phyloP scores from a whole-genome alignment of 495 filamentous ascomycete genomes.

The Hyaloscypha variabilis region DNA sequence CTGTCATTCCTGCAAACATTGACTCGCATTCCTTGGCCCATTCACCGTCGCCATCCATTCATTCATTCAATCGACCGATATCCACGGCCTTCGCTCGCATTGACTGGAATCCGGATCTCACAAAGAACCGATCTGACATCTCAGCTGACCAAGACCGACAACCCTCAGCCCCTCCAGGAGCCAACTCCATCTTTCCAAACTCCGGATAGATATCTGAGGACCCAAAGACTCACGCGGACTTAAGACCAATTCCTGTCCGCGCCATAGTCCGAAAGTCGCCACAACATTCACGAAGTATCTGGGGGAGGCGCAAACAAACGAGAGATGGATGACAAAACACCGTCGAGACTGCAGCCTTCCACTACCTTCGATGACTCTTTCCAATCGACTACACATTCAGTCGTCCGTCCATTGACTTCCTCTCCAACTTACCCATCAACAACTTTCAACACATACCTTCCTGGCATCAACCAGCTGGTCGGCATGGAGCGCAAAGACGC shows the following conservation, averaged over 20 bases:
- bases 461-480: constrained; percentile 21
- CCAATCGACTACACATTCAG: constrained; percentile 22
- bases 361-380: constrained; percentile 31
- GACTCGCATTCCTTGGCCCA: constrained; percentile 15
- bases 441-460: constrained; percentile 23
- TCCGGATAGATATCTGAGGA: constrained; percentile 8
- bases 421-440: constrained; percentile 15
- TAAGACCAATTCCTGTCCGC: constrained; percentile 26
- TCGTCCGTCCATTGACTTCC: constrained; percentile 13
- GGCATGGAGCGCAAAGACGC: constrained; percentile 26
- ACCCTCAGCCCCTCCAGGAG: constrained; percentile 5
- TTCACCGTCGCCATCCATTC: constrained; percentile 11
- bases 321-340: constrained; percentile 34
- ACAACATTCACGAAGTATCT: constrained; percentile 19
- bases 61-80: constrained; percentile 19
- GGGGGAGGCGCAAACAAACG: constrained; percentile 22
- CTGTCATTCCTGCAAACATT: background rate
- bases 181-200: constrained; percentile 16
- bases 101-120: constrained; percentile 30
- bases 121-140: constrained; percentile 30
- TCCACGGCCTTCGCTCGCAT: constrained; percentile 23
- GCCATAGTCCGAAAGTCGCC: constrained; percentile 24
- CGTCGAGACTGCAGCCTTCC: constrained; percentile 31
- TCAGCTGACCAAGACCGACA: constrained; percentile 25
- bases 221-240: constrained; percentile 22